These are phyloP conservation scores for Xenoacremonium recifei DNA, from an alignment of 2,329 filamentous ascomycete species.

Conservation along the genomic window DNA sequence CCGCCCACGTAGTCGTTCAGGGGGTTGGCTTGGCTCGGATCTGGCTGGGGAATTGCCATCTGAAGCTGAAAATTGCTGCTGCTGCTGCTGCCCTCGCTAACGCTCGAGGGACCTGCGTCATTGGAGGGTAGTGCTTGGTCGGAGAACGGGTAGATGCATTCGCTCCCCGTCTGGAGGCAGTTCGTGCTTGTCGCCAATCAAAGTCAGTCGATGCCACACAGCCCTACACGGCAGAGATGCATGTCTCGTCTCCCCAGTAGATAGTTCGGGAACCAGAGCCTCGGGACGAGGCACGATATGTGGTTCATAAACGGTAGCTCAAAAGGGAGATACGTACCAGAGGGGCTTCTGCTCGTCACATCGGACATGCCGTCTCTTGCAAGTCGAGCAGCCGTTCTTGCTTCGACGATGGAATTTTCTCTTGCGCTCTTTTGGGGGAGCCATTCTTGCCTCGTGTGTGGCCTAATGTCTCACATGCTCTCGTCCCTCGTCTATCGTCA, in stretches of 20 bases:
- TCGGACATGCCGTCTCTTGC: constrained; percentile 43
- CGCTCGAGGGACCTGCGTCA: constrained; percentile 20
- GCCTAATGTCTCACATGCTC: constrained; percentile 19
- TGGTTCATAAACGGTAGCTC: no score
- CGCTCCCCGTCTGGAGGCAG: constrained; percentile 44
- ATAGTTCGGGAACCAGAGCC: constrained; percentile 16
- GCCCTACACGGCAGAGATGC: constrained; percentile 10
- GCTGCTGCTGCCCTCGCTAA: constrained; percentile 10
- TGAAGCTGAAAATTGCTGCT: constrained; percentile 14
- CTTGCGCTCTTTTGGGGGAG: constrained; percentile 35
- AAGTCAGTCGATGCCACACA: constrained; percentile 14
- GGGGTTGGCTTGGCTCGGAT: constrained; percentile 17
- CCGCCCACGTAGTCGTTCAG: constrained; percentile 30
- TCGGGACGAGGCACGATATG: constrained; percentile 19
- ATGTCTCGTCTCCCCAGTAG: constrained; percentile 18
- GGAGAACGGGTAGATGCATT: constrained; percentile 36
- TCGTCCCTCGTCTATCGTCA: constrained; percentile 24
- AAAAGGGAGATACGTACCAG: constrained; percentile 35
- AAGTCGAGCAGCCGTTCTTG: constrained; percentile 35
- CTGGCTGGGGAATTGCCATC: constrained; percentile 10
- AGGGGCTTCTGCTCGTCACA: constrained; percentile 45
- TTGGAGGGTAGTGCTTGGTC: constrained; percentile 24
- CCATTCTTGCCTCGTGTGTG: constrained; percentile 24
- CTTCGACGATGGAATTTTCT: constrained; percentile 37
- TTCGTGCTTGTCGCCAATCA: constrained; percentile 36